Evolutionary conservation across 495 filamentous ascomycete species (phyloP), one percentile per base, ranked within the genome.

Genomic region (Penicillium cosmopolitanum): DNA sequence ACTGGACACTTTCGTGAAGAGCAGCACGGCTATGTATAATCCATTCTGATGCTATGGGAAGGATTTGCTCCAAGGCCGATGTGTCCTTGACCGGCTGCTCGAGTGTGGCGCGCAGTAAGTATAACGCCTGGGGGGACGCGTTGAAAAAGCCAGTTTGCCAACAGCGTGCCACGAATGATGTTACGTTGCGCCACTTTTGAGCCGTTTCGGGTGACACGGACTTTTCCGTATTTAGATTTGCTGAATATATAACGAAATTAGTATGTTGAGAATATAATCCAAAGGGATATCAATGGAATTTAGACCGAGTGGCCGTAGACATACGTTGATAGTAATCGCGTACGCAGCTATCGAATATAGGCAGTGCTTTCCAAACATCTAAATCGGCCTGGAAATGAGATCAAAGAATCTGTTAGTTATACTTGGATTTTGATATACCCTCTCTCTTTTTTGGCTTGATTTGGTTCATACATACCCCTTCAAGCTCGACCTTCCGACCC

Each of bases 111-210:
- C 46, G 23, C 10, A 48, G 21, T 10, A 48, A n/a, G 19, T 10
- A 28, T 11, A 28, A 3, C 9, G 46, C 46, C 23, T 48, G 46
- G 2, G 0, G 46, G 11, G 46, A 48, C 9, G 46, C 46, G 46
- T 48, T 48, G 46, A 48, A 48, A 19, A 48, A 48, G 3, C 23
- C 46, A 13, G 7, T n/a, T 25, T 28, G 8, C 46, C 46, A 48
- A 19, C 46, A 48, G 3, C 46, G 19, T 25, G 46, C 46, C 19
- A 48, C 19, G 46, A 48, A 48, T 48, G 46, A 48, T 25, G 46
- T 48, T 23, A 48, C 46, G 21, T 48, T 48, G 2, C 46, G 46
- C 46, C 46, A 48, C 23, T 48, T 48, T 19, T 48, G 46, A 28
- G 46, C 21, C 11, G 31, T 21, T 19, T 23, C 19, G 8, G 46